Conservation (phyloP, 2,329 filamentous ascomycete species). For the Trichoderma simmonsii region DNA sequence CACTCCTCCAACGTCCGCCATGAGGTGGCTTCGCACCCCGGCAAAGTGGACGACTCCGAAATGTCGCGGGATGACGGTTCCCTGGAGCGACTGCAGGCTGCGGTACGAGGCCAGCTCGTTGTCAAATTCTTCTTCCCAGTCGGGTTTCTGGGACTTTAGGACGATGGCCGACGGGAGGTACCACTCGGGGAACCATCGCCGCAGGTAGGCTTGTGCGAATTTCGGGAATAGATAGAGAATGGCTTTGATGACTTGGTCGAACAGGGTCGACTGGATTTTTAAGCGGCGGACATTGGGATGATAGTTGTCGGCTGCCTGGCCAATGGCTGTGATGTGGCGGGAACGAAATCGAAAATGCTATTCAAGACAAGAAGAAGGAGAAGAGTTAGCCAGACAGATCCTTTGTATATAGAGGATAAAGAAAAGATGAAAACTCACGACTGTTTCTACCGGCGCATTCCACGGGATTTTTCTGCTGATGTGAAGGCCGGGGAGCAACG, state of each 20-base stretch:
- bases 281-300: conserved; percentile 24
- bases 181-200: conserved; percentile 21
- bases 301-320: conserved; percentile 13
- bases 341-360: conserved; percentile 18
- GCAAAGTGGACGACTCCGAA: conserved; percentile 24
- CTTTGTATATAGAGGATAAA: no score
- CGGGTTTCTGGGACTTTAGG: conserved; percentile 24
- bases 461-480: conserved; percentile 11
- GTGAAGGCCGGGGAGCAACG: conserved; percentile 12
- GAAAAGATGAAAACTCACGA: neutral
- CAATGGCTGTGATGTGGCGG: conserved; percentile 19
- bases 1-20: conserved; percentile 27
- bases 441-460: conserved; percentile 12
- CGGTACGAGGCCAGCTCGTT: conserved; percentile 25
- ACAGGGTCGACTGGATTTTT: conserved; percentile 8
- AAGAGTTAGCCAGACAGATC: neutral
- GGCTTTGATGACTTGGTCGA: conserved; percentile 11
- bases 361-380: neutral
- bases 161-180: conserved; percentile 21
- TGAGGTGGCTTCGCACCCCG: conserved; percentile 24
- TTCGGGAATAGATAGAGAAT: conserved; percentile 18
- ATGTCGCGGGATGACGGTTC: conserved; percentile 24
- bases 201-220: conserved; percentile 14
- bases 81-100: conserved; percentile 24
- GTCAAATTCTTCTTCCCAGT: conserved; percentile 30